Conservation (phyloP, 2,329 filamentous ascomycete species). For the Apiospora arundinis region DNA sequence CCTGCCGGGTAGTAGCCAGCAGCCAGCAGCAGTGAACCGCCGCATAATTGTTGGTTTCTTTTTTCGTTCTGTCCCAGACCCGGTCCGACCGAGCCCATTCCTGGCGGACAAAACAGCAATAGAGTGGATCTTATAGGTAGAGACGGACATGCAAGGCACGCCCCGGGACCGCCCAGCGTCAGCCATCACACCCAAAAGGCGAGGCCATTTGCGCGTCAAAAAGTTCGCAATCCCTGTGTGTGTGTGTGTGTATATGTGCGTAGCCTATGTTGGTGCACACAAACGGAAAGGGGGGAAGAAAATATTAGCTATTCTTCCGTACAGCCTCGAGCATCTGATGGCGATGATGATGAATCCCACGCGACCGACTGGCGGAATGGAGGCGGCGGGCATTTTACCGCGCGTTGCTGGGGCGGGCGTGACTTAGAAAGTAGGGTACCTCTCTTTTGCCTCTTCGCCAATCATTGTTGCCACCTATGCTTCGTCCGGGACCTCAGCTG, state of each 20-base stretch:
- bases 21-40: neutral
- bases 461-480: conserved; percentile 14
- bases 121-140: conserved; percentile 16
- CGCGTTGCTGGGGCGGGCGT: neutral
- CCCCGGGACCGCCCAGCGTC: conserved; percentile 16
- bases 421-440: neutral
- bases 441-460: neutral
- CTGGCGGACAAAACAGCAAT: conserved; percentile 15
- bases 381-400: neutral
- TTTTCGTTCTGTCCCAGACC: conserved; percentile 7
- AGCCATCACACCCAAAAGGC: conserved; percentile 14
- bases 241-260: neutral
- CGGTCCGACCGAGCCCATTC: conserved; percentile 16
- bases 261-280: neutral
- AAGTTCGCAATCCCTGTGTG: neutral
- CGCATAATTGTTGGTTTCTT: conserved; percentile 10
- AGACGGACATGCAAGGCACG: conserved; percentile 18
- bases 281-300: neutral
- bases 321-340: neutral
- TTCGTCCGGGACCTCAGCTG: conserved; percentile 7
- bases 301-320: too few relatives aligned
- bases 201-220: conserved; percentile 9
- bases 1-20: neutral
- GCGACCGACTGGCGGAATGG: neutral
- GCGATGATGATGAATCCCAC: neutral